These are phyloP conservation scores for Casuarina glauca DNA, from an alignment of 306 rosid species.

Conservation along the genomic window DNA sequence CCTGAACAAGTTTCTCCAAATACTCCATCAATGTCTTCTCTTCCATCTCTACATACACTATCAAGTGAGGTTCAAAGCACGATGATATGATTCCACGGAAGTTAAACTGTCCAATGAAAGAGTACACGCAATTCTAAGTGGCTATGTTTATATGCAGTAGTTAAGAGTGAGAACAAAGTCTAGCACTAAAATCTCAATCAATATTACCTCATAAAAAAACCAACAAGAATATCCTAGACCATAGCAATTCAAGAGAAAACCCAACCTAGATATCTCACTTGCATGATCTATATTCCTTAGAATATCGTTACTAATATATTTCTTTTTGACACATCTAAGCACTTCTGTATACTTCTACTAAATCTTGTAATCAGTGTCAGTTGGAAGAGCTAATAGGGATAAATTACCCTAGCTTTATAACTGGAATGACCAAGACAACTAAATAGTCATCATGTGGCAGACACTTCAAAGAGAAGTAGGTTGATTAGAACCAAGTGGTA, in stretches of 20 bases:
- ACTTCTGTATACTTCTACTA: neutral
- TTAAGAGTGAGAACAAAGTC: constrained; percentile 19
- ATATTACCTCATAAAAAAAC: constrained; percentile 10
- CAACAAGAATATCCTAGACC: neutral
- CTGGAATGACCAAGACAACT: constrained; percentile 6
- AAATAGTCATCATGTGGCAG: constrained; percentile 6
- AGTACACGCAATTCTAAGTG: constrained; percentile 30
- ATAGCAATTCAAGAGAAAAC: constrained; percentile 1
- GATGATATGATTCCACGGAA: constrained; percentile 98
- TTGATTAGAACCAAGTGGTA: neutral
- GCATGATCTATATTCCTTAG: constrained; percentile 15
- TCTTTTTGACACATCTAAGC: neutral
- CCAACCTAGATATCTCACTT: constrained; percentile 18
- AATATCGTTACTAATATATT: neutral
- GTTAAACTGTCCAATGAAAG: constrained; percentile 87
- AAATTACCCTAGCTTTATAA: constrained; percentile 10
- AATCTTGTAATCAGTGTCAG: neutral
- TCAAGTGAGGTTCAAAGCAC: constrained; percentile 98
- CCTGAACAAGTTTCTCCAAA: constrained; percentile 98
- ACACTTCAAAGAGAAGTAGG: neutral
- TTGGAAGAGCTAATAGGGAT: constrained; percentile 5
- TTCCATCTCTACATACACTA: constrained; percentile 84
- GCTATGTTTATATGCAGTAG: constrained; percentile 19
- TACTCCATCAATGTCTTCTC: constrained; percentile 97
- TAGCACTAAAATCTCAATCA: constrained; percentile 18